Evolutionary conservation across 176 grass and related monocot genomes (phyloP), one percentile per base, ranked within the genome.

Genomic region (Eragrostis curvula): DNA sequence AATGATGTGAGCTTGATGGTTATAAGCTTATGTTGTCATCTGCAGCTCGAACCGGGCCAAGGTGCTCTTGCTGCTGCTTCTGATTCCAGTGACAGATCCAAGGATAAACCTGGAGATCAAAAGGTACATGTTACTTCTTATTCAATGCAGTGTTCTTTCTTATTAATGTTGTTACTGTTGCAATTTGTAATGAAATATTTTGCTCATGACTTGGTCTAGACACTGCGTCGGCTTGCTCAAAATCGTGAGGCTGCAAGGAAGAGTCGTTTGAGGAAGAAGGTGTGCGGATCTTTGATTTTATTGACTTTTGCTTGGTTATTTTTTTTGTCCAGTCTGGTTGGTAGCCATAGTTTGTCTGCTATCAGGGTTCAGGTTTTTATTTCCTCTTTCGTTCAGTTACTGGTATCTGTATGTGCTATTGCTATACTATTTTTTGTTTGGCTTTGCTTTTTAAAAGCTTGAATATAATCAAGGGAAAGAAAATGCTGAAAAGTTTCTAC

Each of bases 231-330:
- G 40, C 91, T 99, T 77, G 96, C 96, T 76, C 96, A 99, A 90
- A 99, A 99, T 87, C 96, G 93, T 5, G 96, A 99, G 72, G 96
- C 96, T 78, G 96, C 96, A 71, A 94, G 96, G 80, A 99, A 99
- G 78, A 99, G 96, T 80, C 91, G 93, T 70, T 90, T 99, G 85
- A 96, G 96, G 76, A 99, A 99, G 85, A 99, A 99, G 91, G 96
- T 99, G 72, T 59, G 70, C 64, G n/a, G 5, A 87, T 80, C 15
- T 74, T 85, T 29, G n/a, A 67, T 79, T 13, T 80, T 76, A 55
- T 24, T 79, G 25, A 52, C 3, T 71, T 47, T 21, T 25, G 5
- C 60, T 75, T 80, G 24, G 8, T 47, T 45, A 30, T 45, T 17
- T 79, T 36, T 64, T 65, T 40, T 74, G 24, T 58, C 17, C n/a